Base-by-base conservation (phyloP, 352 stramenopile species). In the Pythium volutum region DNA sequence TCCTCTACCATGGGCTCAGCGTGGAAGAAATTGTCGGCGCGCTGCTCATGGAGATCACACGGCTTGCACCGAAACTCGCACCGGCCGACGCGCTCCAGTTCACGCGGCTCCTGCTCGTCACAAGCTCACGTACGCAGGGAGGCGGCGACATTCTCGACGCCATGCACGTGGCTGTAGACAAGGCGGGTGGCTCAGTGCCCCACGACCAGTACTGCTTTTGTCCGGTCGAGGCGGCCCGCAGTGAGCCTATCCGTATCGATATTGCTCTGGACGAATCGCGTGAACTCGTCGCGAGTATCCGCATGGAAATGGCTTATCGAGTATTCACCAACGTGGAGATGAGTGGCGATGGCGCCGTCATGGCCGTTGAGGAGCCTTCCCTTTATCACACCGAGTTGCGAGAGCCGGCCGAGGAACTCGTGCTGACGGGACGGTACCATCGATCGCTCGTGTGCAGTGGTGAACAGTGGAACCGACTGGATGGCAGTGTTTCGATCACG, bases 71-170 rank as follows among this genome's bases (percentile, higher is more conserved):
- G 1, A 45, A 48, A 18, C 18, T 58, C 5, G 48, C 20, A 12
- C 77, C 88, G 31, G 77, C 84, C 68, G 67, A 72, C 25, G 78
- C 79, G n/a, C 55, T 91, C 29, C 65, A 73, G 7, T 88, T 88
- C 43, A 74, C 76, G 5, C 69, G 67, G 11, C 69, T 85, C 36
- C 64, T 91, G 16, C 67, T 91, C 11, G 69, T 91, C 20, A 74
- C 67, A 45, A 87, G 82, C 49, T 82, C 79, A 23, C 76, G 82
- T 5, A 91, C 79, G 3, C 70, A 87, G 23, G 79, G 79, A 6
- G 79, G 78, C 0, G 82, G 78, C 5, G 82, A 91, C 48, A 88
- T 91, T 39, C 64, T 88, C 6, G 80, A 92, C 53, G 74, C 74
- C 3, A 67, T 90, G 38, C 75, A 87, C 25, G 38, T 85, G 2